phyloP scores from a whole-genome alignment of 345 rosid genomes.

The Boechera stricta region DNA sequence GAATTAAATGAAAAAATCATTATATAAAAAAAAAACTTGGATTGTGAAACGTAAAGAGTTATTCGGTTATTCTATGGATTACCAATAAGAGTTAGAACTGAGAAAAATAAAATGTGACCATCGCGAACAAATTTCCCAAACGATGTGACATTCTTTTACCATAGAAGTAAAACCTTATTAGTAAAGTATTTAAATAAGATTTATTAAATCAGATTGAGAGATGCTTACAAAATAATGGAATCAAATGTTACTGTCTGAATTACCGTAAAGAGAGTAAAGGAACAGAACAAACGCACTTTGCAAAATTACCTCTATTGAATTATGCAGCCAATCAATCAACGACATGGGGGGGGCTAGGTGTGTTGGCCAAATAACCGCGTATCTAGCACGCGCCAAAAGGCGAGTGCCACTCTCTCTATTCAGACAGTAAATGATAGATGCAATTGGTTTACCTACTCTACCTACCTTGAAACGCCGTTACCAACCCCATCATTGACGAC shows the following conservation, averaged over 20 bases:
- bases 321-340: slow-evolving; percentile 28
- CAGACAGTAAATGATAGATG: slow-evolving; percentile 38
- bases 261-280: not conserved
- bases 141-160: slow-evolving; percentile 11
- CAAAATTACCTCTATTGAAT: slow-evolving; percentile 44
- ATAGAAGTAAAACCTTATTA: not conserved
- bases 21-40: not conserved
- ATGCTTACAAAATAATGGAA: slow-evolving; percentile 46
- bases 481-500: slow-evolving; percentile 43
- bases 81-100: not conserved
- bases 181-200: not conserved
- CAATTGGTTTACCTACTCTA: slow-evolving; percentile 38
- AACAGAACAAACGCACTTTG: slow-evolving; percentile 29
- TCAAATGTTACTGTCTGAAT: slow-evolving; percentile 36
- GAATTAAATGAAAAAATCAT: not conserved
- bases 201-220: slow-evolving; percentile 26
- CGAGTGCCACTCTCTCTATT: slow-evolving; percentile 29
- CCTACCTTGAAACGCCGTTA: slow-evolving; percentile 45
- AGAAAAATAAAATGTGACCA: not conserved
- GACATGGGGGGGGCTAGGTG: slow-evolving; percentile 11
- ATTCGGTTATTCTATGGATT: not conserved
- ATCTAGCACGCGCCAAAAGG: slow-evolving; percentile 22
- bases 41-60: not conserved
- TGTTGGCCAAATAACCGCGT: slow-evolving; percentile 15
- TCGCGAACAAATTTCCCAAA: slow-evolving; percentile 10